Conservation (phyloP, 163 green algal genomes). For the Prototheca wickerhamii region DNA sequence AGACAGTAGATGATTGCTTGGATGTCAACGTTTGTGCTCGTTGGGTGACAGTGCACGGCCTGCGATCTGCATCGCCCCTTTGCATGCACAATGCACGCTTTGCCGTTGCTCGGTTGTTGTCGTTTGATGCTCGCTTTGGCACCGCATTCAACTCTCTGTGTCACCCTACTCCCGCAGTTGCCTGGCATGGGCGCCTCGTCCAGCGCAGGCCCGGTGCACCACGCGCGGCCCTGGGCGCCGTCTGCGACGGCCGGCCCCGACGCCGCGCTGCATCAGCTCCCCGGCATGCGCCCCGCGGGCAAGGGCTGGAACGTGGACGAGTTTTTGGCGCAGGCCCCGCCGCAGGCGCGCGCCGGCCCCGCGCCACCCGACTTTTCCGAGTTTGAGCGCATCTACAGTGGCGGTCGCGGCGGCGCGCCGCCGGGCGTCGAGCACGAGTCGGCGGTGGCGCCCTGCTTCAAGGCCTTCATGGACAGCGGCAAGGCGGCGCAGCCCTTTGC, state of each 20-base stretch:
- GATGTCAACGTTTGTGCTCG: not conserved
- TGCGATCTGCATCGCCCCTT: no score
- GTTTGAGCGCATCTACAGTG: conserved; percentile 32
- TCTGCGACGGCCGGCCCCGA: conserved; percentile 21
- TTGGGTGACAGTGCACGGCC: no score
- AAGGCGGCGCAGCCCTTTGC: conserved; percentile 13
- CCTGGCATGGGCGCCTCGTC: conserved; percentile 21
- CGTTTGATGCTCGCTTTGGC: not conserved
- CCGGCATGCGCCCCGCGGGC: conserved; percentile 8
- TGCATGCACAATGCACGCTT: no score
- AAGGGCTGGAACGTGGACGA: conserved; percentile 26
- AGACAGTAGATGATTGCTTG: no score
- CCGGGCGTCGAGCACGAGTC: not conserved
- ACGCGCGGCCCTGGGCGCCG: conserved; percentile 1
- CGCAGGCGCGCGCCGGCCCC: not conserved
- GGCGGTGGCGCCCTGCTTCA: not conserved
- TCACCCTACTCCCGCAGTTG: conserved; percentile 24
- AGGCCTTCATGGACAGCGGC: conserved; percentile 39
- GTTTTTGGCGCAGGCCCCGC: conserved; percentile 12
- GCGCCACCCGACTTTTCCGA: conserved; percentile 11
- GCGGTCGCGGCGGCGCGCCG: not conserved
- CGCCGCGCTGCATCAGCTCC: conserved; percentile 27
- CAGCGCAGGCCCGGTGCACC: not conserved
- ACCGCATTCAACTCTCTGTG: not conserved
- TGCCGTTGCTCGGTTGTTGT: no score